Conservation (phyloP, 2,329 filamentous ascomycete genomes). For the Hymenoscyphus salicellus region DNA sequence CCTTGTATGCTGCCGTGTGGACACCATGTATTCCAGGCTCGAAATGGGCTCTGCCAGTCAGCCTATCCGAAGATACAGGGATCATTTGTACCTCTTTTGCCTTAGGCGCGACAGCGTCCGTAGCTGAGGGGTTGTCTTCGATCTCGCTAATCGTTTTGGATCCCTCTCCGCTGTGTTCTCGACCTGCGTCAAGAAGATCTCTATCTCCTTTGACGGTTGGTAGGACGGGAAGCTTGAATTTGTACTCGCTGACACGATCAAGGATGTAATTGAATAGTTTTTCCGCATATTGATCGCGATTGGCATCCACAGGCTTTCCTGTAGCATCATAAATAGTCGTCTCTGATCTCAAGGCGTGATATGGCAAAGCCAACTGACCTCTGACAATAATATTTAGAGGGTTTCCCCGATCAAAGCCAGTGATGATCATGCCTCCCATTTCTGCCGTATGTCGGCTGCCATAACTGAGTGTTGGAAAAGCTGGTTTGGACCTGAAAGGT, state of each 20-base stretch:
- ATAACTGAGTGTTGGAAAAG: conserved; percentile 51
- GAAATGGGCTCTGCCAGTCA: conserved; percentile 71
- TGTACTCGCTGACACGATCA: conserved; percentile 86
- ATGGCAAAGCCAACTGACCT: conserved; percentile 82
- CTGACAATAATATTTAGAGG: conserved; percentile 88
- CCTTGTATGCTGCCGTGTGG: conserved; percentile 72
- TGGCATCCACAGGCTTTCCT: conserved; percentile 72
- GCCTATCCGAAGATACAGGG: conserved; percentile 62
- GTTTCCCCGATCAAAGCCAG: conserved; percentile 93
- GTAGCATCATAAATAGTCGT: conserved; percentile 88
- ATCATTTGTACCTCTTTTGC: conserved; percentile 52
- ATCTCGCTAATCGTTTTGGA: conserved; percentile 68
- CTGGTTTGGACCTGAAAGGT: conserved; percentile 58
- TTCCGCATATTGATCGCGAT: conserved; percentile 79
- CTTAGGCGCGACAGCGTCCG: conserved; percentile 25
- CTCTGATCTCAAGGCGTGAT: conserved; percentile 74
- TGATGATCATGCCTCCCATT: conserved; percentile 97
- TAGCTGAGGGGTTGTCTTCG: conserved; percentile 64
- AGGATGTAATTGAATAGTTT: conserved; percentile 93
- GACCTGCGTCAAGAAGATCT: conserved; percentile 75
- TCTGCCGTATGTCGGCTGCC: conserved; percentile 75
- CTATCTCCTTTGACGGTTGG: conserved; percentile 79
- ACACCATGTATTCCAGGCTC: conserved; percentile 67
- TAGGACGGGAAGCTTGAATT: conserved; percentile 68
- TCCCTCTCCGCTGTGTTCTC: conserved; percentile 70